phyloP scores from a whole-genome alignment of 257 asterid genomes.

The Dorcoceras hygrometricum region DNA sequence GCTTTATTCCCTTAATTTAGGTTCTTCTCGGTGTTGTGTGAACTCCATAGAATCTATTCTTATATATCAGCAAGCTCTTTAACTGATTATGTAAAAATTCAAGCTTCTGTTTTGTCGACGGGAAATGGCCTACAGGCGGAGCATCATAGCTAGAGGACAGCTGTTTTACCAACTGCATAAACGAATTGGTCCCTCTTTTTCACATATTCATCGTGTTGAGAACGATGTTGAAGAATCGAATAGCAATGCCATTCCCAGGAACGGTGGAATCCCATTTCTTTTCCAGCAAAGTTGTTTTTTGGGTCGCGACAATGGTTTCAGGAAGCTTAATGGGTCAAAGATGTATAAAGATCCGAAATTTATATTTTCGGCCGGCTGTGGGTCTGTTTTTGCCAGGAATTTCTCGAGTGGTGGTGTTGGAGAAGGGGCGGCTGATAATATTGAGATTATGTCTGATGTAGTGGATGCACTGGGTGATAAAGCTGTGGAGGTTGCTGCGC shows the following conservation, averaged over 20 bases:
- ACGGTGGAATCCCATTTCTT: conserved; percentile 26
- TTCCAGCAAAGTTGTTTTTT: conserved; percentile 31
- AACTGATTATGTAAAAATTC: not conserved
- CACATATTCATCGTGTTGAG: conserved; percentile 44
- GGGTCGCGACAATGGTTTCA: conserved; percentile 26
- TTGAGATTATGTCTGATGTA: conserved; percentile 52
- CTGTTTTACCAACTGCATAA: conserved; percentile 64
- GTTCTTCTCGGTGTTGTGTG: not conserved
- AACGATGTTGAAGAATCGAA: conserved; percentile 32
- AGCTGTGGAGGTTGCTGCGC: conserved; percentile 49
- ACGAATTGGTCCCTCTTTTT: conserved; percentile 47
- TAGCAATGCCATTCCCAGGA: conserved; percentile 20
- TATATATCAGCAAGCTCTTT: conserved; percentile 13
- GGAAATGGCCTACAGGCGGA: conserved; percentile 73
- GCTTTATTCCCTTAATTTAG: not conserved
- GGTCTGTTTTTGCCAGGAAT: conserved; percentile 41
- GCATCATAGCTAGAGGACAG: conserved; percentile 58
- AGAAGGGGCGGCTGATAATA: conserved; percentile 50
- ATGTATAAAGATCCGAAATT: conserved; percentile 37
- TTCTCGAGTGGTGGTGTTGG: conserved; percentile 55
- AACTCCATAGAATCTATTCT: not conserved
- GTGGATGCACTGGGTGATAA: conserved; percentile 56
- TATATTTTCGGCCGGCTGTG: conserved; percentile 40
- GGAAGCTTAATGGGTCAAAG: conserved; percentile 31
- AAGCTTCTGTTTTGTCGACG: conserved; percentile 7